Base-by-base conservation (phyloP, 495 filamentous ascomycete species). In the Ascobolus immersus region DNA sequence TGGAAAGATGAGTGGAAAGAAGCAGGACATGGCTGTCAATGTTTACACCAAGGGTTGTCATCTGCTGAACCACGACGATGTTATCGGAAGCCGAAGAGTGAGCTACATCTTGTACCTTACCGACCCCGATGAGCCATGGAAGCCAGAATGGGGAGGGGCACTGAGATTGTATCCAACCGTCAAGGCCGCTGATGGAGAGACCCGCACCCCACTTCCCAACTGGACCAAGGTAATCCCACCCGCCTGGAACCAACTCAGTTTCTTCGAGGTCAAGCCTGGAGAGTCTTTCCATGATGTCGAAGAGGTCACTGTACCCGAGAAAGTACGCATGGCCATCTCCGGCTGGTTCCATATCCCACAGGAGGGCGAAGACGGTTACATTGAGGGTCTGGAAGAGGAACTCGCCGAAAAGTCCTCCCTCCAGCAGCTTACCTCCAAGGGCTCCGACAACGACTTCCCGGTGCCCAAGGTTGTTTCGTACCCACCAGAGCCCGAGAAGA, bases 311-410 rank as follows among this genome's bases (percentile, higher is more conserved):
- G 63, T 73, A 21, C 71, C 71, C 27, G 62, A 62, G 5, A 67
- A 86, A 28, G 67, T 90, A 27, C 67, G 86, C 35, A 93, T 94
- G 80, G 86, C 86, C 17, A 94, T 99, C 42, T 89, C 77, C 39
- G 86, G 86, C n/a, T 99, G 86, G 86, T 99, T 80, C 55, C 86
- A 99, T 50, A 93, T 99, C 34, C 89, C 86, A 0, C 86, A 99
- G 49, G 58, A 75, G 40, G 86, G 86, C 22, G 86, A 99, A 48
- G 77, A 84, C n/a, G 89, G 86, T 7, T 94, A 73, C 41, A 69
- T 81, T 35, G 60, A 71, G 39, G 89, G 84, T 2, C 57, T 80
- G n/a, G 86, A 94, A 51, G 77, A 79, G 53, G 71, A 72, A 47
- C 61, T 86, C 14, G 77, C 77, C 8, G 71, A 77, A 43, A 79